These are phyloP conservation scores for Diospyros kaki DNA, from an alignment of 148 eudicot species.

Conservation along the genomic window DNA sequence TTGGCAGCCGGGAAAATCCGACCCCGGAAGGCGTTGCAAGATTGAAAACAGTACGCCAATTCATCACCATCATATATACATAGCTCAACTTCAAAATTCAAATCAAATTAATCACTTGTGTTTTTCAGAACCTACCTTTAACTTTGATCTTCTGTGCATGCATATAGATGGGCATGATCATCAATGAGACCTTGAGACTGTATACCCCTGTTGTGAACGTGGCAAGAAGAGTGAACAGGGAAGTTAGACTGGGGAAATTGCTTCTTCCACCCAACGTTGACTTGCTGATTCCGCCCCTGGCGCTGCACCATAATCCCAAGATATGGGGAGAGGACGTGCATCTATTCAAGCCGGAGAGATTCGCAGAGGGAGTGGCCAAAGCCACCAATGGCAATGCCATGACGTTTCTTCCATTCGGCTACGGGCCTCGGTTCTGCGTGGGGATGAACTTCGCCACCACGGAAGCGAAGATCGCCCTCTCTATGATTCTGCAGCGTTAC, in stretches of 20 bases:
- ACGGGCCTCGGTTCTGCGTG: constrained; percentile 3
- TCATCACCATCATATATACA: not conserved
- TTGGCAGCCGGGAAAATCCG: not conserved
- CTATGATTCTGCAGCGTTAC: constrained; percentile 5
- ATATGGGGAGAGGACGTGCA: constrained; percentile 17
- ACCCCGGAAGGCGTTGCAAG: constrained; percentile 9
- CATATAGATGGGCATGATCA: constrained; percentile 5
- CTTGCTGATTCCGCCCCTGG: not conserved
- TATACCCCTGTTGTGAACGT: not conserved
- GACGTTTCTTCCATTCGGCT: constrained; percentile 2
- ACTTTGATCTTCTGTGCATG: not conserved
- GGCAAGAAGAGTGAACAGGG: constrained; percentile 1
- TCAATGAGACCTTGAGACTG: constrained; percentile 9
- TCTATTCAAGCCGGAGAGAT: constrained; percentile 14
- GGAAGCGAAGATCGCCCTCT: constrained; percentile 11
- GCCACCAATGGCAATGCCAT: not conserved
- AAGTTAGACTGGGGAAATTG: not conserved
- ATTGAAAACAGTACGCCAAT: constrained; percentile 3
- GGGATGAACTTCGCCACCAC: not conserved
- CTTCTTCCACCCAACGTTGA: constrained; percentile 1
- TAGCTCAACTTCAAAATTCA: not conserved
- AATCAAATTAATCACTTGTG: not conserved
- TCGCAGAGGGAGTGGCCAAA: constrained; percentile 13
- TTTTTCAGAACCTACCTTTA: too few species aligned
- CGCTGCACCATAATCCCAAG: constrained; percentile 8